Evolutionary conservation across 495 filamentous ascomycete species (phyloP).

Genomic region (Neurospora discreta): DNA sequence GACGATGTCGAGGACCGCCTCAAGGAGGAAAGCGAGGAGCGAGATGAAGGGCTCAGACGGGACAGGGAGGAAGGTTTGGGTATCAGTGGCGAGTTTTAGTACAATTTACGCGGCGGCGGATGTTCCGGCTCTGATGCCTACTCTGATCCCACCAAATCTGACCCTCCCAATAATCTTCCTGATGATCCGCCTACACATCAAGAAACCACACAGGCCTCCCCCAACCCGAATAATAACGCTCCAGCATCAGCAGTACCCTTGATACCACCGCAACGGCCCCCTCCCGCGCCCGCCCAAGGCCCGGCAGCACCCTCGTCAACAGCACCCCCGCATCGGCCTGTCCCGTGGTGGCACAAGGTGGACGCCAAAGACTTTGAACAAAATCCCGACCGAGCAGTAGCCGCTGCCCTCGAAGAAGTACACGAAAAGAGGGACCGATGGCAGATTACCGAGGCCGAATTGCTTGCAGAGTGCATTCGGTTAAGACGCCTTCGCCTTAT

Average conservation of each 20-base stretch:
- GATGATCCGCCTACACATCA: neutral
- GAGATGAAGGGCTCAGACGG: slow-evolving; percentile 39
- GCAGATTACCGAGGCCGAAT: neutral
- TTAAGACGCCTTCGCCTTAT: neutral
- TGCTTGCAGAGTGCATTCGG: neutral
- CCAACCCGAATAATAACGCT: neutral
- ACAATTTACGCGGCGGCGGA: neutral
- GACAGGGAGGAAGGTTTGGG: slow-evolving; percentile 32
- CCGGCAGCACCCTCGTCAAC: too few species aligned
- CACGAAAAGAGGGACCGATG: neutral
- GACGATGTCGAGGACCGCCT: slow-evolving; percentile 73
- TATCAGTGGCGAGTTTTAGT: slow-evolving; percentile 28
- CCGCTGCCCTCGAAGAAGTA: neutral
- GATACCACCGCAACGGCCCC: neutral
- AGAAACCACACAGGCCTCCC: neutral
- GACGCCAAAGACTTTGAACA: neutral
- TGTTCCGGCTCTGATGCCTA: neutral
- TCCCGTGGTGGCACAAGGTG: neutral
- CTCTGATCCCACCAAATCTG: neutral
- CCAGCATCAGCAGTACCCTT: neutral
- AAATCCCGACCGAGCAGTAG: neutral
- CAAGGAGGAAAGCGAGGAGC: slow-evolving; percentile 55
- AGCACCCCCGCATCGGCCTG: neutral
- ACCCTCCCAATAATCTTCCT: neutral
- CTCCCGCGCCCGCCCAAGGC: neutral